A percentile compares a stretch with the other conserved stretches of the same genome.
Conservation (phyloP, 2,329 filamentous ascomycete species). For the Diaporthe destruens region DNA sequence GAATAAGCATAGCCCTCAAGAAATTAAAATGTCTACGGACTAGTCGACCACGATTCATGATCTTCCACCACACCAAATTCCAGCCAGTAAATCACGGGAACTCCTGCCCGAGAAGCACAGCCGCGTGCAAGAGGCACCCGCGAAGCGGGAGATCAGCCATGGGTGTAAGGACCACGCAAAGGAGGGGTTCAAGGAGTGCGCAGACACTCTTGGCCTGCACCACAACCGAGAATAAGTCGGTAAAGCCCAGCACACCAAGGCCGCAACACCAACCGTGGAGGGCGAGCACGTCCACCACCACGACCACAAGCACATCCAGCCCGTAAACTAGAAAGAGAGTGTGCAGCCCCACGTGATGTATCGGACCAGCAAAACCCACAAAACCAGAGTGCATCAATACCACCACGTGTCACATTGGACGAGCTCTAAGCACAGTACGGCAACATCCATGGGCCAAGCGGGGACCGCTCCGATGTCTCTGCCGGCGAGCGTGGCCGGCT, state of each 20-base stretch:
- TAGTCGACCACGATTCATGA: not conserved
- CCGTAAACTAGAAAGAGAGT: conserved; percentile 77
- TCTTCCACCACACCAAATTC: not conserved
- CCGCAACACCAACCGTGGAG: conserved; percentile 61
- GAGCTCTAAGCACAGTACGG: conserved; percentile 72
- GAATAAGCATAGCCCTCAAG: not conserved
- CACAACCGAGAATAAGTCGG: not conserved
- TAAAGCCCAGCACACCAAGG: conserved; percentile 60
- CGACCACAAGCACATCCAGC: conserved; percentile 77
- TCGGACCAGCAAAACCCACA: conserved; percentile 76
- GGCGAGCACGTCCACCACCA: conserved; percentile 64
- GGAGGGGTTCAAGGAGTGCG: not conserved
- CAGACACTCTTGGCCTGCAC: not conserved
- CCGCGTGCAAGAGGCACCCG: not conserved
- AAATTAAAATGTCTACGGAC: not conserved
- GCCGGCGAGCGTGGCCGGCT: conserved; percentile 69
- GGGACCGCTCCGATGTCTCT: conserved; percentile 68
- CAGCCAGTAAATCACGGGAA: not conserved
- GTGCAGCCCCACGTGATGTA: conserved; percentile 77
- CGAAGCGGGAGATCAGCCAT: not conserved
- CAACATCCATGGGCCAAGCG: conserved; percentile 64
- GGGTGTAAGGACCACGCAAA: not conserved
- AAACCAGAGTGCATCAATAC: conserved; percentile 73
- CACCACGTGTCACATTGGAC: conserved; percentile 72
- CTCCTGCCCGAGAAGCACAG: not conserved